Percentiles rank a stretch among this genome's conserved stretches.
phyloP scores from a whole-genome alignment of 306 rosid genomes.

The Urtica urens region DNA sequence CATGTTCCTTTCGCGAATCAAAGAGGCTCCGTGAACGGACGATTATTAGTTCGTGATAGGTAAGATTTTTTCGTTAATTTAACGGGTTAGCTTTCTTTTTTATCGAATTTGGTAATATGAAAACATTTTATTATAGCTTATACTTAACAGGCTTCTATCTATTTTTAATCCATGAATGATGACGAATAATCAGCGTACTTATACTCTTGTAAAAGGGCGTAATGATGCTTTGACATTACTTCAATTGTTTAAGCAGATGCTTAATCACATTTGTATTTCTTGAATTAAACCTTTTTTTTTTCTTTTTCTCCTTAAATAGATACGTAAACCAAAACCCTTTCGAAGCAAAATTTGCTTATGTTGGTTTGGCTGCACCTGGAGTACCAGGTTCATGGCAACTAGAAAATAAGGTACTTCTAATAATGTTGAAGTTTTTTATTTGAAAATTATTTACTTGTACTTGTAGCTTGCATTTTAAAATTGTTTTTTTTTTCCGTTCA shows the following conservation, averaged over 20 bases:
- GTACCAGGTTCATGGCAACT: constrained; percentile 61
- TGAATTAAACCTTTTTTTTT: background rate
- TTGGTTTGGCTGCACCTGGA: constrained; percentile 68
- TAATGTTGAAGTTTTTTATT: background rate
- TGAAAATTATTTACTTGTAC: background rate
- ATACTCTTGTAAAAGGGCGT: no score
- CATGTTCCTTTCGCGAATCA: constrained; percentile 32
- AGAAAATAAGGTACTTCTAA: constrained; percentile 45
- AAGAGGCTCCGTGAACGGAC: constrained; percentile 46
- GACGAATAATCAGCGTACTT: background rate
- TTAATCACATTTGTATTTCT: no score
- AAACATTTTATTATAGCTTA: no score
- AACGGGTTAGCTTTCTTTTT: no score
- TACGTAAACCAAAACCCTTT: background rate
- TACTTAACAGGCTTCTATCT: no score
- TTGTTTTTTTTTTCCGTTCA: no score
- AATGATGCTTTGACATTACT: no score
- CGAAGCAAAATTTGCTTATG: constrained; percentile 30
- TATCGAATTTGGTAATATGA: background rate
- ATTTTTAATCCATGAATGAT: no score
- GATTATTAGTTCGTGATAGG: constrained; percentile 42
- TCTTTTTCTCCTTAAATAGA: constrained; percentile 1
- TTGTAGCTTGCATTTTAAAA: constrained; percentile 4
- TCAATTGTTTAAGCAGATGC: constrained; percentile 13
- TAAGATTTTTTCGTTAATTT: no score